Conservation (phyloP, 2,329 filamentous ascomycete species). For the Pestalotiopsis sp. region DNA sequence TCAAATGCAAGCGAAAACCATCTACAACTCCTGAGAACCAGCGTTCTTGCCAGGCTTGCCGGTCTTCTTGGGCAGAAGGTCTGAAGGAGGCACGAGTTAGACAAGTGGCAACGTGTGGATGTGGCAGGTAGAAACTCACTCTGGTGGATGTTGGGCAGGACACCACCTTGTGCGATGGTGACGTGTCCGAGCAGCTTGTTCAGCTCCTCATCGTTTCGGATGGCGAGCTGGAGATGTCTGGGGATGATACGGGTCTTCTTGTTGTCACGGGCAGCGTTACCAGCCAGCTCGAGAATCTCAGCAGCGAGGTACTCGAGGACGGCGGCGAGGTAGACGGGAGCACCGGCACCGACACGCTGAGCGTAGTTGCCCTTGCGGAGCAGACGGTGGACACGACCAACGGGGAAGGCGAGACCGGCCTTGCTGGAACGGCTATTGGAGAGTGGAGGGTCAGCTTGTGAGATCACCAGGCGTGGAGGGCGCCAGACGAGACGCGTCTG, state of each 20-base stretch:
- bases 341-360: slow-evolving; percentile 98
- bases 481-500: slow-evolving; percentile 15
- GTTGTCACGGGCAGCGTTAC: slow-evolving; percentile 98
- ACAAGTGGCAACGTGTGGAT: slow-evolving; percentile 12
- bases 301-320: slow-evolving; percentile 98
- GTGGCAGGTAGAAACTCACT: slow-evolving; percentile 64
- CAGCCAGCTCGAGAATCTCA: slow-evolving; percentile 98
- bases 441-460: slow-evolving; percentile 38
- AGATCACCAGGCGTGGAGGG: slow-evolving; percentile 11
- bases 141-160: slow-evolving; percentile 95
- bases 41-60: slow-evolving; percentile 89
- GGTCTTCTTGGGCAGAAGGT: slow-evolving; percentile 99
- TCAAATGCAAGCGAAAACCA: slow-evolving; percentile 51
- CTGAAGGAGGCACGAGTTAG: slow-evolving; percentile 54
- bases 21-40: slow-evolving; percentile 88
- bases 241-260: slow-evolving; percentile 99
- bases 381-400: slow-evolving; percentile 98
- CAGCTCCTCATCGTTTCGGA: slow-evolving; percentile 99
- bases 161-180: slow-evolving; percentile 96
- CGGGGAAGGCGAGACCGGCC: slow-evolving; percentile 97
- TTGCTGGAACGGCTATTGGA: slow-evolving; percentile 92
- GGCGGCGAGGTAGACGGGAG: slow-evolving; percentile 94
- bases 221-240: slow-evolving; percentile 97
- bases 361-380: slow-evolving; percentile 99
- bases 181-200: slow-evolving; percentile 98